Evolutionary conservation across 371 early-diverging fungal genomes (phyloP), one percentile per base, ranked within the genome.

Genomic region (Umbelopsis sp.): DNA sequence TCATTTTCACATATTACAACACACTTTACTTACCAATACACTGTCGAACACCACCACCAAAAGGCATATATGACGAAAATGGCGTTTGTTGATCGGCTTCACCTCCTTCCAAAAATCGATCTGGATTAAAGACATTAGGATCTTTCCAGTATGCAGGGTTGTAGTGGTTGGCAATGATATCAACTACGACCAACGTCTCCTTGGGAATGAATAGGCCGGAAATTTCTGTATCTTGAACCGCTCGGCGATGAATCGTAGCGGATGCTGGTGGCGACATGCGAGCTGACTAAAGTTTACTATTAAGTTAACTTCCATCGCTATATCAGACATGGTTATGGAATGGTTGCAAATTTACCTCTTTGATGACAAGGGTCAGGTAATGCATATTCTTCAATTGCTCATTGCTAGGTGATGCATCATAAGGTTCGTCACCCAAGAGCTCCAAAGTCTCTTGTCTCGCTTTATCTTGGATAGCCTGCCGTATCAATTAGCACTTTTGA

Each of bases 1-100:
- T 11, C 2, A 35, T 5, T 57, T 4, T 8, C 35, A 2, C 9
- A 35, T 5, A 18, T 16, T 22, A 22, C 22, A 57, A 0, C 8
- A 7, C 29, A 37, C 57, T 14, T 7, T 11, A 35, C 57, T 37
- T 57, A 57, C 84, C 87, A 25, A 82, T 74, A 70, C 87, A 86
- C 66, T 80, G 73, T 44, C 84, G 78, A 25, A 57, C 24, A n/a
- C 65, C 69, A 22, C 66, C 32, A 16, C 69, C 63, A 32, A 72
- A 72, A 5, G 72, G 69, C 29, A 66, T 10, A 65, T 69, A 72
- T 6, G 69, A 35, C 35, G 63, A 14, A 3, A 66, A 57, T 11
- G 53, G 16, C 9, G 63, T 29, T n/a, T 75, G 77, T 52, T 50
- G n/a, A 11, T 68, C 71, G 12, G 66, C 63, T 32, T 70, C 74